Evolutionary conservation across 1,284 basidiomycete species (phyloP).

Genomic region (Sparassis latifolia): DNA sequence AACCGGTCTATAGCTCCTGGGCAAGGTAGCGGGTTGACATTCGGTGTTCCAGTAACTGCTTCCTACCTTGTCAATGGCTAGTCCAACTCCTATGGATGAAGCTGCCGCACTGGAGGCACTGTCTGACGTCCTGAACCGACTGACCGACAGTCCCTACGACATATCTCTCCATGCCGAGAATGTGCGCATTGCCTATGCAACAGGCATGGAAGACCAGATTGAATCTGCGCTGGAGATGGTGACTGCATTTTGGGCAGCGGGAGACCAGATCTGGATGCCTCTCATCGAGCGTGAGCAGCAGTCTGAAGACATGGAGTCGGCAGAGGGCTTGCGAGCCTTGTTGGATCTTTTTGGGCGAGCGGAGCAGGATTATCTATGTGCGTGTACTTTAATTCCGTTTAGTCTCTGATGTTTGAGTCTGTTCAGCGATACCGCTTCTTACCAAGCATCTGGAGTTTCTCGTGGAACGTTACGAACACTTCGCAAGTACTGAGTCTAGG

Average conservation of each 20-base stretch:
- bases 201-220: constrained; percentile 51
- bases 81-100: constrained; percentile 24
- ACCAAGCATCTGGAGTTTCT: constrained; percentile 67
- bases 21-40: too few species aligned
- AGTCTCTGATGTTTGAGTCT: too few species aligned
- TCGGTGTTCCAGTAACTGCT: too few species aligned
- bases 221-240: constrained; percentile 62
- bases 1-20: too few species aligned
- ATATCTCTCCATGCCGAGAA: constrained; percentile 56
- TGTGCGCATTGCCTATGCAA: constrained; percentile 49
- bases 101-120: constrained; percentile 50
- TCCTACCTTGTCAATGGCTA: too few species aligned
- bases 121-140: constrained; percentile 45
- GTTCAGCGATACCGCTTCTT: constrained; percentile 65
- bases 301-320: constrained; percentile 39
- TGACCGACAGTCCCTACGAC: constrained; percentile 57
- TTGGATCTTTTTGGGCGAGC: constrained; percentile 63
- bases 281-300: constrained; percentile 49
- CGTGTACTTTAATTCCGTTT: constrained; percentile 22
- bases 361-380: constrained; percentile 79
- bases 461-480: constrained; percentile 45
- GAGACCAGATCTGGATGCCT: constrained; percentile 62
- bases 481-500: constrained; percentile 34
- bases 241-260: constrained; percentile 52
- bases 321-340: constrained; percentile 48